These are phyloP conservation scores for Cyclotella choctawhatcheeana DNA, from an alignment of 108 stramenopile species.

Conservation along the genomic window DNA sequence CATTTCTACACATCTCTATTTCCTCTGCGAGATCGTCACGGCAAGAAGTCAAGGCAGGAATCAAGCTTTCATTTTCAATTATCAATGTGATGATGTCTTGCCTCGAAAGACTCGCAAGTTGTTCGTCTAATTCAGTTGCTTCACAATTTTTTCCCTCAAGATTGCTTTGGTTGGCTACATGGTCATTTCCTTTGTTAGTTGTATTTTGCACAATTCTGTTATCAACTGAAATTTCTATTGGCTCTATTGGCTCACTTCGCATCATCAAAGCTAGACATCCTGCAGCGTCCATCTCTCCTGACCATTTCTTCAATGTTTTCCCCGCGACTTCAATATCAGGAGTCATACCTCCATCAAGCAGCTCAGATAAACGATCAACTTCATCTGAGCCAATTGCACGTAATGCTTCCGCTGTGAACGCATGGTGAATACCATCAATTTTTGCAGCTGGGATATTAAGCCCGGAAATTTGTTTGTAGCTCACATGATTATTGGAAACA, in stretches of 20 bases:
- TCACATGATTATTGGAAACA: not conserved
- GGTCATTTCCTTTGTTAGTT: not conserved
- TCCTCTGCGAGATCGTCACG: slow-evolving; percentile 81
- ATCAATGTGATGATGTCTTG: slow-evolving; percentile 26
- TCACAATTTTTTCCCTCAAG: not conserved
- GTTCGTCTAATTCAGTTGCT: slow-evolving; percentile 20
- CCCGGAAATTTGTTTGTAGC: slow-evolving; percentile 36
- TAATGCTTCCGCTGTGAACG: slow-evolving; percentile 86
- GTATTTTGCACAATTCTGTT: not conserved
- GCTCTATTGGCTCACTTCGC: not conserved
- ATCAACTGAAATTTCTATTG: too few relatives aligned
- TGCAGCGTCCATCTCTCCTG: slow-evolving; percentile 70
- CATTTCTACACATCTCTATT: slow-evolving; percentile 70
- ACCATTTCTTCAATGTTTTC: slow-evolving; percentile 74
- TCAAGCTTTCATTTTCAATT: slow-evolving; percentile 33
- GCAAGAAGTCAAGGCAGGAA: slow-evolving; percentile 61
- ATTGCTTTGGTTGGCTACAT: too few relatives aligned
- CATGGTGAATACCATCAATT: slow-evolving; percentile 79
- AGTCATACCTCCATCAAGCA: slow-evolving; percentile 76
- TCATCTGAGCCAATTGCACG: slow-evolving; percentile 86
- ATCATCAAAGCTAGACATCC: slow-evolving; percentile 63
- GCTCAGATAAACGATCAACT: slow-evolving; percentile 66
- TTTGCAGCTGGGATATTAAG: slow-evolving; percentile 71
- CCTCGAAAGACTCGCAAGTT: slow-evolving; percentile 28
- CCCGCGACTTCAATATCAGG: slow-evolving; percentile 57